phyloP scores from a whole-genome alignment of 139 green algal species.

The Marvania coccoides region DNA sequence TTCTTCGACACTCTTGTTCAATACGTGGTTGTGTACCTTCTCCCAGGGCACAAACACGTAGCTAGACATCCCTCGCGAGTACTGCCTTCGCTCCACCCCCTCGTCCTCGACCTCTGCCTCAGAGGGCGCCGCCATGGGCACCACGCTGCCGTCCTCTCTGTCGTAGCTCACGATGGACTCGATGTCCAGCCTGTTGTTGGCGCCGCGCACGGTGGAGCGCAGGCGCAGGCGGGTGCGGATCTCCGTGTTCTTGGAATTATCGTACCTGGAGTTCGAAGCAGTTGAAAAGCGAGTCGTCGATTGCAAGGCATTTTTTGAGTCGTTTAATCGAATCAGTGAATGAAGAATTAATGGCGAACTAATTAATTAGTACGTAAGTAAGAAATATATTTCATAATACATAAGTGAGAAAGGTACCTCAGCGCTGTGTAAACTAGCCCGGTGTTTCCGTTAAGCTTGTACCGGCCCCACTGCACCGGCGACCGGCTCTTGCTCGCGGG shows the following conservation, averaged over 20 bases:
- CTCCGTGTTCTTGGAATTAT: conserved; percentile 55
- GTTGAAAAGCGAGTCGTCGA: no score
- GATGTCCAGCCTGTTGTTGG: conserved; percentile 72
- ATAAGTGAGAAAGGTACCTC: no score
- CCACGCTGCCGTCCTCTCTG: conserved; percentile 19
- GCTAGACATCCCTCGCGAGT: conserved; percentile 47
- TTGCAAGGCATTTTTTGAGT: no score
- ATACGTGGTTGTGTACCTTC: conserved; percentile 26
- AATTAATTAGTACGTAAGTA: no score
- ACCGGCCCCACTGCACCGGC: not conserved
- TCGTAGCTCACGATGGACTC: conserved; percentile 57
- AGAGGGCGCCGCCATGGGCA: conserved; percentile 5
- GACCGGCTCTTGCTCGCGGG: not conserved
- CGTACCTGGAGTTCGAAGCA: no score
- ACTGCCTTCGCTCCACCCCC: conserved; percentile 8
- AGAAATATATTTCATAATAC: no score
- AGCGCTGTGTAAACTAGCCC: not conserved
- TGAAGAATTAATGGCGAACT: no score
- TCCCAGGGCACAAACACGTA: conserved; percentile 73
- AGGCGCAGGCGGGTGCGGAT: conserved; percentile 50
- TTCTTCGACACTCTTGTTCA: conserved; percentile 62
- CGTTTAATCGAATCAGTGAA: no score
- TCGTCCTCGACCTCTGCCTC: conserved; percentile 13
- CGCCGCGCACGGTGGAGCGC: conserved; percentile 52
- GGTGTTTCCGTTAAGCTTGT: not conserved